phyloP scores from a whole-genome alignment of 1,284 basidiomycete genomes.

The Irpex sp. region DNA sequence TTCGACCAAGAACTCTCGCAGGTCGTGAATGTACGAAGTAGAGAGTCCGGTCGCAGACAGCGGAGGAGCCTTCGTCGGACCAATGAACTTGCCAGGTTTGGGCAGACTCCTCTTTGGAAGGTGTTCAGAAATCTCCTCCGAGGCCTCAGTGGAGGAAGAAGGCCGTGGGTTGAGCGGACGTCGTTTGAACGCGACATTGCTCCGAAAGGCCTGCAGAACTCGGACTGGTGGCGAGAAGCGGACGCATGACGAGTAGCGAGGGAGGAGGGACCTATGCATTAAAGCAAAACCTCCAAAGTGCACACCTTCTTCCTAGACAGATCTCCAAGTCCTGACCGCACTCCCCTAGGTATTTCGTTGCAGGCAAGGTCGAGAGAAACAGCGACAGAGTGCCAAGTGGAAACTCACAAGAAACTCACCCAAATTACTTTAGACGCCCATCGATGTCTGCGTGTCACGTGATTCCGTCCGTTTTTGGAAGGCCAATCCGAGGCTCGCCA shows the following conservation, averaged over 20 bases:
- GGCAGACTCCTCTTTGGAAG: too few relatives aligned
- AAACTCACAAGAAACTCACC: background rate
- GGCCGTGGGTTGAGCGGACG: background rate
- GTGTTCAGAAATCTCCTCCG: background rate
- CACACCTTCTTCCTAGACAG: background rate
- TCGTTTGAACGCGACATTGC: background rate
- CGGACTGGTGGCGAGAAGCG: background rate
- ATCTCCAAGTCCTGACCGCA: background rate
- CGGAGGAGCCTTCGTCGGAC: background rate
- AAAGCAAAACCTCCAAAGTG: background rate
- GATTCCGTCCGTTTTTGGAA: background rate
- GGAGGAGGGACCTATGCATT: background rate
- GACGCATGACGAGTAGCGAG: background rate
- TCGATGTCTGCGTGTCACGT: background rate
- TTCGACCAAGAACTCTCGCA: constrained; percentile 14
- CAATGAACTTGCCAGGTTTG: background rate
- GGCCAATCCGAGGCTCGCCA: background rate
- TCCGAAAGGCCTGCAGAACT: constrained; percentile 4
- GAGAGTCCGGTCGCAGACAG: background rate
- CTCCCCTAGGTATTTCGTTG: background rate
- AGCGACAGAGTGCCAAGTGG: background rate
- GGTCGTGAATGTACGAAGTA: constrained; percentile 4
- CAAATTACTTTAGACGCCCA: background rate
- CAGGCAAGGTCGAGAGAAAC: background rate
- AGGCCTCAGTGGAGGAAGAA: background rate